A percentile compares a stretch with the other conserved stretches of the same genome.
phyloP scores from a whole-genome alignment of 2,329 filamentous ascomycete genomes.

The Thelonectria rubi region DNA sequence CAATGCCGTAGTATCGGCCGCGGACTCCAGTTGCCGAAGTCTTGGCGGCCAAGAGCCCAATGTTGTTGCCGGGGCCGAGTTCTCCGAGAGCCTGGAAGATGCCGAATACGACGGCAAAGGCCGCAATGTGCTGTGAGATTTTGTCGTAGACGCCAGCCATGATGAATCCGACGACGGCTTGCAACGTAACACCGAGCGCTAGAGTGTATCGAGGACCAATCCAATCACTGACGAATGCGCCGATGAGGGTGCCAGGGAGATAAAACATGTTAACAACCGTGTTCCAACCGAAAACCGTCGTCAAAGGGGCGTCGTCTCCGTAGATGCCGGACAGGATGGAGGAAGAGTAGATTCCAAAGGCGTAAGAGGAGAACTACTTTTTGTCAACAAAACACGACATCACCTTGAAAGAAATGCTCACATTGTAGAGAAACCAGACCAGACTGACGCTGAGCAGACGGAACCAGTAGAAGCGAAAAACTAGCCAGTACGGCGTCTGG shows the following conservation, averaged over 20 bases:
- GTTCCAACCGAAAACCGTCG: constrained; percentile 87
- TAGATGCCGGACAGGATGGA: constrained; percentile 75
- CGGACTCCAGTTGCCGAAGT: constrained; percentile 89
- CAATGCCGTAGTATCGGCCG: constrained; percentile 76
- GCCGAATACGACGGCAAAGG: constrained; percentile 50
- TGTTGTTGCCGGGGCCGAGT: constrained; percentile 89
- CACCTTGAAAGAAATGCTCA: constrained; percentile 45
- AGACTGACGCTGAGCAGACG: constrained; percentile 74
- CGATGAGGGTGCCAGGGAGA: constrained; percentile 81
- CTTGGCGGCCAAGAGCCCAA: constrained; percentile 86
- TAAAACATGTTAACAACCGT: constrained; percentile 90
- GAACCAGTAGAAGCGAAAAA: constrained; percentile 75
- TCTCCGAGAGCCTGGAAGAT: constrained; percentile 52
- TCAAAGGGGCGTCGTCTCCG: constrained; percentile 67
- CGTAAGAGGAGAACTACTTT: constrained; percentile 76
- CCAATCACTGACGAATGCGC: constrained; percentile 80
- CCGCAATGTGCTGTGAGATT: constrained; percentile 64
- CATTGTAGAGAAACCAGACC: constrained; percentile 88
- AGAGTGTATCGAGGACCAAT: constrained; percentile 82
- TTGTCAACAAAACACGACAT: neutral
- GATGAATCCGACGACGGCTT: constrained; percentile 84
- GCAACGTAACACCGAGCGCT: constrained; percentile 72
- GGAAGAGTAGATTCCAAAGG: constrained; percentile 85
- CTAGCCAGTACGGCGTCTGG: constrained; percentile 64
- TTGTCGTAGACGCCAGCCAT: constrained; percentile 83